Evolutionary conservation across 768 basidiomycete species (phyloP), one percentile per base, ranked within the genome.

Genomic region (Leccinum subtestaceum): DNA sequence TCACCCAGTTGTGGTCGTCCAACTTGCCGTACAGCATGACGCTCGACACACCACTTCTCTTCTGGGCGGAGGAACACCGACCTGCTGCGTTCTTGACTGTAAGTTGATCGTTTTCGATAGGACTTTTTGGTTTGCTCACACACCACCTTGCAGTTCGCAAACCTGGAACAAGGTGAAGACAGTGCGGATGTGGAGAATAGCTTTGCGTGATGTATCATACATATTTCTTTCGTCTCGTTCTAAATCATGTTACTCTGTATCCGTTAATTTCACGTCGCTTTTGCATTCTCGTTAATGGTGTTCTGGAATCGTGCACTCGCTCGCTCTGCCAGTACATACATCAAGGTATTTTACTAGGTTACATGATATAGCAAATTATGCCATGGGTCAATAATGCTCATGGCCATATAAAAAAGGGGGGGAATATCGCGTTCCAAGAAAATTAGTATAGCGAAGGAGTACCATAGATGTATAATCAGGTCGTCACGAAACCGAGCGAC

Each of bases 111-210:
- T 53, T 21, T 2, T 29, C 27, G 19, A 43, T 12, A 2, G 11
- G 31, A 55, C 6, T 38, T 29, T 17, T 25, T 4, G 7, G 25
- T 21, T 54, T 27, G 27, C 50, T 68, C 1, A 68, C 32, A 25
- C 12, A 34, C 8, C 6, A 1, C 12, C 19, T 9, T 38, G 3
- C 67, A 94, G 88, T 98, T 98, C 66, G 93, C 95, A 29, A 91
- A 83, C 69, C 78, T 98, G 65, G 95, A 96, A 69, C 84, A 84
- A 62, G 91, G 90, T 6, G 95, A 97, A 52, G 94, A 96, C 68
- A 92, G 90, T 56, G 95, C 95, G 25, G 95, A 98, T 72, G 92
- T 97, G 9, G 95, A 98, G 77, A 94, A 98, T 72, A 90, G 87
- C 73, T 91, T 98, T 75, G 89, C 89, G 61, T 97, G 80, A 83